Evolutionary conservation across 805 yeast species (phyloP).

Genomic region (Wickerhamomyces alni): DNA sequence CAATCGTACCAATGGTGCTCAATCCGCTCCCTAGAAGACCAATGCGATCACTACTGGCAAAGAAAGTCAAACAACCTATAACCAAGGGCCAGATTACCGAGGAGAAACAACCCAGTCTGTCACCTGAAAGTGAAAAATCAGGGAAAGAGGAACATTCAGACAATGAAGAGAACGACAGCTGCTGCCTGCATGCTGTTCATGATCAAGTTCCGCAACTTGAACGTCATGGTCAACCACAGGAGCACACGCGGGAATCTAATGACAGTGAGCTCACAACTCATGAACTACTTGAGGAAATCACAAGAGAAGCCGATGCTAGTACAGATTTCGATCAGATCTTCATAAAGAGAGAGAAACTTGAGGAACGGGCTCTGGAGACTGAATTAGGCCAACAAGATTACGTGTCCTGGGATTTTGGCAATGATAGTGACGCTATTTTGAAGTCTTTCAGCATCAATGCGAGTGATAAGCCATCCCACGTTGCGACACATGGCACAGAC

Average conservation of each 20-base stretch:
- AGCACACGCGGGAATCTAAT: too few relatives aligned
- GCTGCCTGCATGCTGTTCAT: too few relatives aligned
- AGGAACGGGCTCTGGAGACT: neutral
- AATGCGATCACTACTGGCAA: neutral
- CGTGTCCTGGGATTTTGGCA: slow-evolving; percentile 6
- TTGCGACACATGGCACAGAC: too few relatives aligned
- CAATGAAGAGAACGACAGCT: too few relatives aligned
- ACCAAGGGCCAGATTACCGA: neutral
- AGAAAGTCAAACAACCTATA: neutral
- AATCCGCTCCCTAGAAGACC: neutral
- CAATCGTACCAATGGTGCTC: too few relatives aligned
- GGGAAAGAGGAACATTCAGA: too few relatives aligned
- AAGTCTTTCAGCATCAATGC: too few relatives aligned
- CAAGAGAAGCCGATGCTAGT: neutral
- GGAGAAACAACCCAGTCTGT: neutral
- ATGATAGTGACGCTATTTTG: neutral
- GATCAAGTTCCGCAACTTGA: too few relatives aligned
- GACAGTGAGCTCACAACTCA: neutral
- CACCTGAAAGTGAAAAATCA: too few relatives aligned
- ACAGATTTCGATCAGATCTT: neutral
- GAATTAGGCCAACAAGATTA: slow-evolving; percentile 3
- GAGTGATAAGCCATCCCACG: neutral
- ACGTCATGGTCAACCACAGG: too few relatives aligned
- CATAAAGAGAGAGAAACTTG: slow-evolving; percentile 3
- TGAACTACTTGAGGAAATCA: neutral